phyloP scores from a whole-genome alignment of 768 basidiomycete species.

The Chalciporus pseudorubinellus region DNA sequence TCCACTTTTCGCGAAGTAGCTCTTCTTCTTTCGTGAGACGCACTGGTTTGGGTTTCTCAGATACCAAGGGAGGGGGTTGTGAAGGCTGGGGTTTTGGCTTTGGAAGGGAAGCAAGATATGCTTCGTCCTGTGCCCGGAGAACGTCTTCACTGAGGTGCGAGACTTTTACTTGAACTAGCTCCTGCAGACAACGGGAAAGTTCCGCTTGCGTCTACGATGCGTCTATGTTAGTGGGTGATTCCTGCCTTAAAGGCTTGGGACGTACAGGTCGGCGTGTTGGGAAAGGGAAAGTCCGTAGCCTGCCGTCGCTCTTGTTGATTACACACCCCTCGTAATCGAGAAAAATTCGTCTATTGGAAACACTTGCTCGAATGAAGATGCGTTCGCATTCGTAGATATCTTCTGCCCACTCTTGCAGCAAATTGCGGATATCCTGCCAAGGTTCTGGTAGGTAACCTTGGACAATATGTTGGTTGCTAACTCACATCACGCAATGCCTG shows the following conservation, averaged over 20 bases:
- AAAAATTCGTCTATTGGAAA: conserved; percentile 84
- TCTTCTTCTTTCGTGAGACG: conserved; percentile 84
- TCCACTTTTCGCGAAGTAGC: conserved; percentile 73
- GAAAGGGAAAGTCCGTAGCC: conserved; percentile 90
- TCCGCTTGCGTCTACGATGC: conserved; percentile 80
- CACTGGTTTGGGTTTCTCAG: conserved; percentile 48
- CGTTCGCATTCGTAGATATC: conserved; percentile 84
- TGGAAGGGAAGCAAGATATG: conserved; percentile 84
- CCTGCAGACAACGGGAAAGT: conserved; percentile 78
- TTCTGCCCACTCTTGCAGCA: conserved; percentile 83
- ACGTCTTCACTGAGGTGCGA: conserved; percentile 85
- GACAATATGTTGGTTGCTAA: neutral
- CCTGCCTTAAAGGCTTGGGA: neutral
- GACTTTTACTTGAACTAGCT: conserved; percentile 80
- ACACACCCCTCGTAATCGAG: conserved; percentile 82
- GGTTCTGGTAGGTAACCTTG: neutral
- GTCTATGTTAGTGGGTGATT: conserved; percentile 1
- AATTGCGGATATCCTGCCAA: conserved; percentile 77
- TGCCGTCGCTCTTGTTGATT: conserved; percentile 74
- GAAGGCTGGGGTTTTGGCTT: conserved; percentile 63
- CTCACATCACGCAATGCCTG: conserved; percentile 84
- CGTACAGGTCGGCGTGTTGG: conserved; percentile 91
- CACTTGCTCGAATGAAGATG: conserved; percentile 90
- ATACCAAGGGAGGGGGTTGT: conserved; percentile 31
- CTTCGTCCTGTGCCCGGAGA: conserved; percentile 83